Conservation (phyloP, 805 yeast species). For the Starmerella cellae region DNA sequence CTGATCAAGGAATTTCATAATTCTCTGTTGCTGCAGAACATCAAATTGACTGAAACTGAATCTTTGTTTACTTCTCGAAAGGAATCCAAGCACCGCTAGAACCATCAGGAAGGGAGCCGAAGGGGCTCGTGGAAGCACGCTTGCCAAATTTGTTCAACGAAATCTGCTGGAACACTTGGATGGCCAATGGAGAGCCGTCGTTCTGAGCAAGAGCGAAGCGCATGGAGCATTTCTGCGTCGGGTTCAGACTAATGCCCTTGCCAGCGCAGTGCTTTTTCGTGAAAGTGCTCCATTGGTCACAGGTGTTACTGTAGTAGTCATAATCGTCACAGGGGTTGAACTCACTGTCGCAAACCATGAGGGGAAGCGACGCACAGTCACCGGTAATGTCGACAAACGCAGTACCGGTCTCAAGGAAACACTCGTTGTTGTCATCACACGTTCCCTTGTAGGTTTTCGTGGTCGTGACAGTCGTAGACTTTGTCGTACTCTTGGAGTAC, state of each 20-base stretch:
- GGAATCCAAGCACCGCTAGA: background rate
- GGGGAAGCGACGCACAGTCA: background rate
- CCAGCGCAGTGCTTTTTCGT: background rate
- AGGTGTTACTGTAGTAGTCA: background rate
- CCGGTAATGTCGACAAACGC: background rate
- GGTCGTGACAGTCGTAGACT: background rate
- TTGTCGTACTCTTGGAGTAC: background rate
- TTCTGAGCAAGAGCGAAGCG: background rate
- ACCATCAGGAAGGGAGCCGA: background rate
- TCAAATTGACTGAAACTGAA: too few species aligned
- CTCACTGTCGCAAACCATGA: background rate
- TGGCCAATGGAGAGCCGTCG: background rate
- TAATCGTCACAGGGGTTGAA: background rate
- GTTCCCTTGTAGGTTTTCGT: background rate
- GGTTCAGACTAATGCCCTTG: background rate
- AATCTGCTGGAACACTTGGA: background rate
- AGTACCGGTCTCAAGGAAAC: background rate
- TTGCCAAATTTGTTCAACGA: background rate
- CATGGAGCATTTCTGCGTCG: background rate
- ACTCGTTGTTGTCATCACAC: background rate
- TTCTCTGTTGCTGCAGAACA: too few species aligned
- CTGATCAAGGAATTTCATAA: too few species aligned
- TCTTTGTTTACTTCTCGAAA: background rate
- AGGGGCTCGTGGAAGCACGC: background rate
- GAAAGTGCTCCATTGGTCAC: background rate